Evolutionary conservation across 345 rosid genomes (phyloP).

Genomic region (Streptanthus diversifolius): DNA sequence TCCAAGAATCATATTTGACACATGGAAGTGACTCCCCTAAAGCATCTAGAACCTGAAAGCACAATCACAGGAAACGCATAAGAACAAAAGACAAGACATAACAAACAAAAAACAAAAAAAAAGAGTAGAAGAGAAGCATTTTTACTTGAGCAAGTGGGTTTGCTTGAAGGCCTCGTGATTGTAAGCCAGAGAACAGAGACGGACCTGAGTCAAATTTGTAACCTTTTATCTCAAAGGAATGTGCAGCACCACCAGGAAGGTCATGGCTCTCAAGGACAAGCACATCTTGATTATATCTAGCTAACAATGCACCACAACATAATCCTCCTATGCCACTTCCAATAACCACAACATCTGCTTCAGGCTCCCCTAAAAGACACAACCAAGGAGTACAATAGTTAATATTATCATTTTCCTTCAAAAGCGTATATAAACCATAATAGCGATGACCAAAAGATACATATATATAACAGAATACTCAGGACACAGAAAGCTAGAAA

Average conservation of each 20-base stretch:
- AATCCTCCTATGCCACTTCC: conserved; percentile 91
- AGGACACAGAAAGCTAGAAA: not conserved
- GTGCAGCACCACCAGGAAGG: conserved; percentile 87
- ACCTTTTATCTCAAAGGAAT: conserved; percentile 72
- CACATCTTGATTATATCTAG: conserved; percentile 79
- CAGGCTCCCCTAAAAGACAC: conserved; percentile 53
- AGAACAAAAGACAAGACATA: not conserved
- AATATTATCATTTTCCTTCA: not conserved
- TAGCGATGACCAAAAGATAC: not conserved
- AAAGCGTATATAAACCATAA: not conserved
- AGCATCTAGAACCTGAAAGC: conserved; percentile 77
- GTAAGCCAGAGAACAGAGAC: conserved; percentile 85
- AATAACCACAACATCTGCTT: conserved; percentile 84
- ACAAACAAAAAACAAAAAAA: not conserved
- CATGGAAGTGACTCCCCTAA: conserved; percentile 86
- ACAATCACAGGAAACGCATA: conserved; percentile 12
- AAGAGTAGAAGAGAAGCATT: not conserved
- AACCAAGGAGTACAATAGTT: not conserved
- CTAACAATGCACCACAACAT: conserved; percentile 83
- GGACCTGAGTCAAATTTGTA: conserved; percentile 94
- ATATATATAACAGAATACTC: not conserved
- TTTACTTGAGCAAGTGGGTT: conserved; percentile 93
- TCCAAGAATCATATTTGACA: conserved; percentile 88
- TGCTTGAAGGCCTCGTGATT: conserved; percentile 85
- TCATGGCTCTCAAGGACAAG: conserved; percentile 85